phyloP scores from a whole-genome alignment of 495 filamentous ascomycete species.

The Penicillium alfredii region DNA sequence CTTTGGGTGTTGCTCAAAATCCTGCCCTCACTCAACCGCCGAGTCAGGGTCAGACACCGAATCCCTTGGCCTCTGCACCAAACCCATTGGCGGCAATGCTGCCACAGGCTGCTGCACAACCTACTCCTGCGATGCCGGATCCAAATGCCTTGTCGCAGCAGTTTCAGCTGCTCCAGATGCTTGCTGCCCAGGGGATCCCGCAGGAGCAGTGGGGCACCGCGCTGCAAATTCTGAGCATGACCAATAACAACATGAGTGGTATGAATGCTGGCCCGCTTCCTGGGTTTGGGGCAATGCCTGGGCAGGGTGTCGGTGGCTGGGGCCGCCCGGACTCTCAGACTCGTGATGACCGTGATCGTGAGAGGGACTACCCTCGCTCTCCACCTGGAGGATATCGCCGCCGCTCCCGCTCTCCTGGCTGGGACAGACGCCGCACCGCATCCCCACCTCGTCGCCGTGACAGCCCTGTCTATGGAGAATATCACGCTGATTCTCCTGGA shows the following conservation, averaged over 20 bases:
- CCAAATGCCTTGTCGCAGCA: slow-evolving; percentile 52
- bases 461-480: slow-evolving; percentile 68
- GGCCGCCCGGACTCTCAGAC: slow-evolving; percentile 37
- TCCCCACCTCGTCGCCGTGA: slow-evolving; percentile 56
- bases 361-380: slow-evolving; percentile 51
- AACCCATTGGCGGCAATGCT: slow-evolving; percentile 46
- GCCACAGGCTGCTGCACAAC: slow-evolving; percentile 32
- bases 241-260: slow-evolving; percentile 28
- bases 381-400: slow-evolving; percentile 57
- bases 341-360: slow-evolving; percentile 58
- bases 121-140: slow-evolving; percentile 27
- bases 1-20: slow-evolving; percentile 35
- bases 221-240: slow-evolving; percentile 43
- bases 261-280: slow-evolving; percentile 22
- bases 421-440: slow-evolving; percentile 57
- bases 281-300: slow-evolving; percentile 18
- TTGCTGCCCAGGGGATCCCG: slow-evolving; percentile 53
- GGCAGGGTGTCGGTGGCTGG: slow-evolving; percentile 34
- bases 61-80: slow-evolving; percentile 33
- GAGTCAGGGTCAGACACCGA: slow-evolving; percentile 38
- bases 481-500: slow-evolving; percentile 54
- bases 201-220: slow-evolving; percentile 57
- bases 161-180: slow-evolving; percentile 52
- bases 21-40: slow-evolving; percentile 44
- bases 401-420: slow-evolving; percentile 70